Percentiles rank a stretch among this genome's conserved stretches.
Conservation (phyloP, 768 basidiomycete genomes). For the Tremella mesenterica region DNA sequence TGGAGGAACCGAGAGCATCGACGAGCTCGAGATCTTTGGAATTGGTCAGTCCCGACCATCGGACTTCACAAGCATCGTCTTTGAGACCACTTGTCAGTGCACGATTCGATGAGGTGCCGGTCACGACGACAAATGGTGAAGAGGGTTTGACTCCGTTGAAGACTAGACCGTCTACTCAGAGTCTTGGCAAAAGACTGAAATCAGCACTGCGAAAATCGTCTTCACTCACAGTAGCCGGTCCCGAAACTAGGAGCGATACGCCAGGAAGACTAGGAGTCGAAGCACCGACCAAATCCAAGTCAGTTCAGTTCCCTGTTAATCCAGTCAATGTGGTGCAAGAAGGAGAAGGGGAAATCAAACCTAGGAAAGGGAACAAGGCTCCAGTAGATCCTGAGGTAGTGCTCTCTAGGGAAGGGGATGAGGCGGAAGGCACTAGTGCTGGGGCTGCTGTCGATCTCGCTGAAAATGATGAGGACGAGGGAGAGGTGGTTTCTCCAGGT, state of each 20-base stretch:
- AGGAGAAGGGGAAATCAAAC: background rate
- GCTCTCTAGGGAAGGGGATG: conserved; percentile 54
- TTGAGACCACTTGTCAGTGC: conserved; percentile 10
- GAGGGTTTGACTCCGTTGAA: background rate
- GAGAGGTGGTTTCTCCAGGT: conserved; percentile 41
- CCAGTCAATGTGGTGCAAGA: background rate
- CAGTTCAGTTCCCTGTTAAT: conserved; percentile 37
- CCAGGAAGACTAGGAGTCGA: background rate
- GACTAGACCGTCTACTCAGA: background rate
- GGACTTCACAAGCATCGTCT: conserved; percentile 20
- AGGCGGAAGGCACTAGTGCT: conserved; percentile 58
- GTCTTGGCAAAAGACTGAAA: conserved; percentile 18
- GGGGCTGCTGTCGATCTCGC: conserved; percentile 49
- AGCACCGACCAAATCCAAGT: conserved; percentile 12
- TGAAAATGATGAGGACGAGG: conserved; percentile 14
- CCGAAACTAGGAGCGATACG: background rate
- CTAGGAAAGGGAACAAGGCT: conserved; percentile 30
- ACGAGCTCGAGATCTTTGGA: background rate
- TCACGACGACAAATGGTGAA: background rate
- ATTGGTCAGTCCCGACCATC: background rate
- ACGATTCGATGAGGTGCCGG: conserved; percentile 1
- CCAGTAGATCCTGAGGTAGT: conserved; percentile 60
- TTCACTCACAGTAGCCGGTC: background rate
- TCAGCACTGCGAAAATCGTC: conserved; percentile 19
- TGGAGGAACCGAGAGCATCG: background rate